Conservation (phyloP, 352 stramenopile species). For the Pythium aristosporum region DNA sequence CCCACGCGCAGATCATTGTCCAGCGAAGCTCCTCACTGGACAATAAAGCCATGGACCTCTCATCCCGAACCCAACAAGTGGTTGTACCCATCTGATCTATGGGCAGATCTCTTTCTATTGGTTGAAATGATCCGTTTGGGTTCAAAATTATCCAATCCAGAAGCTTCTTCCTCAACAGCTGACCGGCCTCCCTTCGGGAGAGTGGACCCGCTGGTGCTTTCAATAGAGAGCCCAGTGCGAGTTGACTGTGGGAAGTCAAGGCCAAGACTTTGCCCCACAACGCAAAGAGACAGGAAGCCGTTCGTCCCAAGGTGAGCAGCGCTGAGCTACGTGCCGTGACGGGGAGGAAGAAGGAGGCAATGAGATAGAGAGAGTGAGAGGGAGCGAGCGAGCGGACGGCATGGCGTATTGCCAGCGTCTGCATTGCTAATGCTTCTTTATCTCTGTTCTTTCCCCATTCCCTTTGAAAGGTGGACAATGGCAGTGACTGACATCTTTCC, state of each 20-base stretch:
- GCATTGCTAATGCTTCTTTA: background rate
- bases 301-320: too few relatives aligned
- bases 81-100: background rate
- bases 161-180: background rate
- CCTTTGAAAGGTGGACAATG: background rate
- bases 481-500: background rate
- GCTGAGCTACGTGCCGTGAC: background rate
- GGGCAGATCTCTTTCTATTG: background rate
- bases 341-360: background rate
- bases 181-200: background rate
- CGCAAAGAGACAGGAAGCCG: background rate
- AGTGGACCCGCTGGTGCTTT: background rate
- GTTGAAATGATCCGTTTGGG: background rate
- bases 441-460: background rate
- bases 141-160: background rate
- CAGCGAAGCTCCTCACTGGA: too few relatives aligned
- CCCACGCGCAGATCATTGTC: too few relatives aligned
- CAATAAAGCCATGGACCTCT: too few relatives aligned
- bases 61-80: too few relatives aligned
- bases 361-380: background rate
- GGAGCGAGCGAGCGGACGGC: background rate
- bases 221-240: too few relatives aligned
- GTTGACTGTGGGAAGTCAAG: too few relatives aligned
- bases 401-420: background rate
- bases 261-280: background rate